These are phyloP conservation scores for Tephrocybe sp. DNA, from an alignment of 768 basidiomycete species.

Conservation along the genomic window DNA sequence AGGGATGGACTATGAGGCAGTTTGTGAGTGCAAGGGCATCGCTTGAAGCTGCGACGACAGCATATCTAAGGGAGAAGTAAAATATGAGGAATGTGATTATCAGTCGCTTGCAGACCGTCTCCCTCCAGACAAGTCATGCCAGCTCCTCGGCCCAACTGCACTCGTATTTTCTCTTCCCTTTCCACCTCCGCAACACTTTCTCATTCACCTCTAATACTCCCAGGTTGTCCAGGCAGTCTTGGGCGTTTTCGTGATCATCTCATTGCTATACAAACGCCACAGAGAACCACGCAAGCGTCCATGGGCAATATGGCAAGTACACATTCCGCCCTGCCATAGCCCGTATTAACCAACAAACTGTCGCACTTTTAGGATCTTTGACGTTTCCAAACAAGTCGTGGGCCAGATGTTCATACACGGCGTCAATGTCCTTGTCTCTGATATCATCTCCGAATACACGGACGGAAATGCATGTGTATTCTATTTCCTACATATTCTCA, in stretches of 20 bases:
- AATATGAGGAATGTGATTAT: conserved; percentile 17
- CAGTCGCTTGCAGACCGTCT: conserved; percentile 22
- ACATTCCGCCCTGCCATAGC: neutral
- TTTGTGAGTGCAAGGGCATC: conserved; percentile 75
- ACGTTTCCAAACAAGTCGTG: conserved; percentile 88
- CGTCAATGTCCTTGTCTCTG: conserved; percentile 76
- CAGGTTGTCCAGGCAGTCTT: conserved; percentile 82
- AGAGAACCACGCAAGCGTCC: conserved; percentile 81
- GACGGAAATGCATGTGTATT: conserved; percentile 84
- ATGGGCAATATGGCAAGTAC: conserved; percentile 86
- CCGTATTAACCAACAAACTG: conserved; percentile 10
- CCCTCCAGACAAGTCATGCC: conserved; percentile 51
- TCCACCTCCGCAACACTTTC: too few relatives aligned
- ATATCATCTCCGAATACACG: conserved; percentile 64
- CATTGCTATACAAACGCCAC: conserved; percentile 85
- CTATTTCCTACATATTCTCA: conserved; percentile 89
- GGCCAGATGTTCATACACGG: conserved; percentile 83
- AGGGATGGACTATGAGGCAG: conserved; percentile 74
- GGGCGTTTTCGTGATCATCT: conserved; percentile 88
- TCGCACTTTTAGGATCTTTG: conserved; percentile 74
- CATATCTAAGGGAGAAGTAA: too few relatives aligned
- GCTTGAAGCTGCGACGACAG: conserved; percentile 59
- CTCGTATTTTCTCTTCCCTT: conserved; percentile 35
- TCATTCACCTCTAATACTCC: too few relatives aligned
- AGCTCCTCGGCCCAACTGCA: conserved; percentile 50